Base-by-base conservation (phyloP, 2,329 filamentous ascomycete species). In the Fusarium irregulare region DNA sequence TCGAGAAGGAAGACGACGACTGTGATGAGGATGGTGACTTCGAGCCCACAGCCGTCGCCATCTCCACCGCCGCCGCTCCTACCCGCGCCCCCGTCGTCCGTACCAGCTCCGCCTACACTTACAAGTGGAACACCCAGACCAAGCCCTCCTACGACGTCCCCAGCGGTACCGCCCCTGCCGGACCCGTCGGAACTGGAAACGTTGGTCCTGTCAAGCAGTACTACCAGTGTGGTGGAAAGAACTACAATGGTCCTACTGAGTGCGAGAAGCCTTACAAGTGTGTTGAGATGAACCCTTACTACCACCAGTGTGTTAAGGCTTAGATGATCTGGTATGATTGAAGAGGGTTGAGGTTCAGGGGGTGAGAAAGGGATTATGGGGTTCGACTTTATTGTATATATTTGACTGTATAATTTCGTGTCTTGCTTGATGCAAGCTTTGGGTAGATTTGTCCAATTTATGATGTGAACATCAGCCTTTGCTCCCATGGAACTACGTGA, bases 191-290 rank as follows among this genome's bases (percentile, higher is more conserved):
- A 34, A 74, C 72, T 3, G 70, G 63, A 2, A 65, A 56, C 7
- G 41, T 18, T 12, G 46, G 60, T 13, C 10, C 47, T 6, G 71
- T 53, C 16, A 63, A 68, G 56, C 62, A 59, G 28, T 74, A 65
- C 51, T 67, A 74, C 60, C 72, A 74, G 58, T 74, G 72, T 16
- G 72, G 72, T 2, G 72, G 72, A 12, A 56, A 57, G 4, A 67
- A 65, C 67, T 73, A 64, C 56, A 30, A 50, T 18, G 72, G 72
- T 2, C 32, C 72, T 14, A 74, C 72, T 2, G n/a, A 65, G 61
- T 74, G 72, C 13, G 72, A 74, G 67, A 56, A 56, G 49, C 57
- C 70, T 7, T 74, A 46, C 49, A 53, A 53, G 48, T 74, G 72
- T 41, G 41, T 65, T 6, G 53, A 54, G 56, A 48, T 59, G 23